Conservation (phyloP, 306 rosid genomes). For the Canavalia gladiata region DNA sequence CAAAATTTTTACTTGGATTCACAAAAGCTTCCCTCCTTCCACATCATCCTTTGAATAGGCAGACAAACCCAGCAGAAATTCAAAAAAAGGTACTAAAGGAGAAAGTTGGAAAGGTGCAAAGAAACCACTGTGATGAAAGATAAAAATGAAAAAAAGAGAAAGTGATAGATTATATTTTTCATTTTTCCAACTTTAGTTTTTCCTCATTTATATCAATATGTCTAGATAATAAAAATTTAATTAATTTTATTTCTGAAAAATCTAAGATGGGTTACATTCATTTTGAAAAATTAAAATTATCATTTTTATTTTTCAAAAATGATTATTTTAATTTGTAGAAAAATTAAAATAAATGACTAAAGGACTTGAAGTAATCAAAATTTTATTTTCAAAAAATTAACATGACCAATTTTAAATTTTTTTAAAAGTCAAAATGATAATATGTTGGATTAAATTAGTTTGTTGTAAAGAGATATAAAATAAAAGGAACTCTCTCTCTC, state of each 20-base stretch:
- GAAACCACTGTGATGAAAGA: constrained; percentile 45
- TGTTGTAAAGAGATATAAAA: constrained; percentile 36
- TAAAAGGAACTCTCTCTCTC: constrained; percentile 31
- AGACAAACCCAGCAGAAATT: constrained; percentile 73
- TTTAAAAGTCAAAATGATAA: too few relatives aligned
- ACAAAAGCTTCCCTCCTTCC: constrained; percentile 54
- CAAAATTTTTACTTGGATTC: constrained; percentile 48
- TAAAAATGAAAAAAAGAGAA: background rate
- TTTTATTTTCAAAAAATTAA: too few relatives aligned
- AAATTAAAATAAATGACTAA: too few relatives aligned
- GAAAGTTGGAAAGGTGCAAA: constrained; percentile 55
- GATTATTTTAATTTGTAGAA: too few relatives aligned
- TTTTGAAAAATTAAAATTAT: too few relatives aligned
- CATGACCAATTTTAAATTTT: too few relatives aligned
- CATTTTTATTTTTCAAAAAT: too few relatives aligned
- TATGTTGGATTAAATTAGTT: constrained; percentile 6
- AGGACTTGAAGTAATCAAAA: too few relatives aligned
- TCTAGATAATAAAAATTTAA: too few relatives aligned
- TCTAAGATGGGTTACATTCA: too few relatives aligned
- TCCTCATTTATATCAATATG: too few relatives aligned
- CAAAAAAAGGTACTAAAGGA: constrained; percentile 67
- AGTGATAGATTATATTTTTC: background rate
- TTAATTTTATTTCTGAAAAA: too few relatives aligned
- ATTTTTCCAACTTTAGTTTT: constrained; percentile 4
- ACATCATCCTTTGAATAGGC: constrained; percentile 75